These are phyloP conservation scores for Epicoccum nigrum DNA, from an alignment of 2,329 filamentous ascomycete genomes.

Conservation along the genomic window DNA sequence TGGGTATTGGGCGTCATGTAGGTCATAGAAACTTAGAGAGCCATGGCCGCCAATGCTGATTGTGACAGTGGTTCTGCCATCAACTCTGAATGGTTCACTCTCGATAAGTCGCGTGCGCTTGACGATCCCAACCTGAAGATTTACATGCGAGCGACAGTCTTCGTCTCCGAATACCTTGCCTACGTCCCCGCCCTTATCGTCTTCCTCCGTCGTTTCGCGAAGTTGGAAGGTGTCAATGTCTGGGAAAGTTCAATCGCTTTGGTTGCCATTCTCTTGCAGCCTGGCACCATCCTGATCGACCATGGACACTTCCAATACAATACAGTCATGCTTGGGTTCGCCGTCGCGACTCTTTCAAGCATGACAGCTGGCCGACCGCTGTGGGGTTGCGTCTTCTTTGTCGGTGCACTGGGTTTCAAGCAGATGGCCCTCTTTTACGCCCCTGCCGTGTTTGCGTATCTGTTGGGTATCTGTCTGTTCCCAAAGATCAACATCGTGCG, in stretches of 20 bases:
- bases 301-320: constrained; percentile 99
- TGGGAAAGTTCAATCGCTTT: constrained; percentile 88
- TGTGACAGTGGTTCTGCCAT: constrained; percentile 69
- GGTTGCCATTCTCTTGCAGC: constrained; percentile 90
- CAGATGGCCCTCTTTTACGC: constrained; percentile 99
- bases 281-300: constrained; percentile 86
- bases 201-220: constrained; percentile 81
- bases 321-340: constrained; percentile 94
- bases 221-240: constrained; percentile 74
- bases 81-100: constrained; percentile 83
- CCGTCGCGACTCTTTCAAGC: constrained; percentile 84
- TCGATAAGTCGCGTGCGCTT: constrained; percentile 80
- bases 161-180: constrained; percentile 87
- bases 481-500: constrained; percentile 71
- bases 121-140: constrained; percentile 84
- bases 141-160: constrained; percentile 92
- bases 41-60: constrained; percentile 15
- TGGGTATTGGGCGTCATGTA: constrained; percentile 88
- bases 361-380: constrained; percentile 83
- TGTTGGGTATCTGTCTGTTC: constrained; percentile 84
- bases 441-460: constrained; percentile 87
- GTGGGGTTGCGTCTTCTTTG: constrained; percentile 93
- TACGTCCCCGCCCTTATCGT: constrained; percentile 86
- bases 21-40: constrained; percentile 28
- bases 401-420: constrained; percentile 93